Conservation (phyloP, 371 early-diverging fungal genomes). For the Zychaea mexicana region DNA sequence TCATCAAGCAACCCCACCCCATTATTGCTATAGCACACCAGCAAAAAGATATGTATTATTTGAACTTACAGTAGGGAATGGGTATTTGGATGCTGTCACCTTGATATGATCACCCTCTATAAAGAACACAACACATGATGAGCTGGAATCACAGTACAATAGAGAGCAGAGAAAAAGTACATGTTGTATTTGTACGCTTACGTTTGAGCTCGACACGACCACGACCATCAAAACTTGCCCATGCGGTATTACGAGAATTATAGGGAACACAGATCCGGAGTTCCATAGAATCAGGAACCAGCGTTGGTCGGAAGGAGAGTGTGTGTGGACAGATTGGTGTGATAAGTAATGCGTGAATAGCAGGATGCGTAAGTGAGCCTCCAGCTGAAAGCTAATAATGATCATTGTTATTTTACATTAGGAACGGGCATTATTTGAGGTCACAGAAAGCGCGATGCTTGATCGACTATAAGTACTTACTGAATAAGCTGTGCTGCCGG, state of each 20-base stretch:
- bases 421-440: background rate
- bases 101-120: constrained; percentile 88
- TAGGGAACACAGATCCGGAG: constrained; percentile 75
- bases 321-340: constrained; percentile 97
- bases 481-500: constrained; percentile 95
- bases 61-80: constrained; percentile 72
- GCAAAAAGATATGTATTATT: background rate
- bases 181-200: constrained; percentile 18
- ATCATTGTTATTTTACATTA: no score
- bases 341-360: constrained; percentile 85
- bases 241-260: constrained; percentile 71
- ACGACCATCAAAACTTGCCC: constrained; percentile 90
- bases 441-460: constrained; percentile 19
- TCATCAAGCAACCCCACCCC: no score
- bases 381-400: constrained; percentile 79
- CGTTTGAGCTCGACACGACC: constrained; percentile 81
- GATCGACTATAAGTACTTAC: constrained; percentile 38
- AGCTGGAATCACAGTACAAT: no score
- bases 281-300: constrained; percentile 87
- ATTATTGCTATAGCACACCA: constrained; percentile 6
- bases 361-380: constrained; percentile 92
- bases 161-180: background rate
- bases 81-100: constrained; percentile 81
- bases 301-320: constrained; percentile 92
- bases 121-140: background rate